Conservation (phyloP, 306 rosid species). For the Corylus americana region DNA sequence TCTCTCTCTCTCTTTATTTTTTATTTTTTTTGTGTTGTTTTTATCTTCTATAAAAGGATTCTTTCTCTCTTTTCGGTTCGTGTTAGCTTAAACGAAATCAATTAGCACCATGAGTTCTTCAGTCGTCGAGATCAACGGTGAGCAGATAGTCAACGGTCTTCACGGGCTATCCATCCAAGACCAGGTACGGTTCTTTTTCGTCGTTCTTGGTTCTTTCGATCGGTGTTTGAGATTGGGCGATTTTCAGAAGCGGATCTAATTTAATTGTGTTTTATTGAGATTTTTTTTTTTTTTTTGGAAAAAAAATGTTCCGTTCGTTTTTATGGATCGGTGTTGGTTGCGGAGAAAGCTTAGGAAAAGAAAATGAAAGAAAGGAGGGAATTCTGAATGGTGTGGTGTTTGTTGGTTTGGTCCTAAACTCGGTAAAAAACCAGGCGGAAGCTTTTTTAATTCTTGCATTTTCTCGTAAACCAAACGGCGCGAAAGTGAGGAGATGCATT, state of each 20-base stretch:
- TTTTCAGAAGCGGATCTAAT: background rate
- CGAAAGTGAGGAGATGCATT: background rate
- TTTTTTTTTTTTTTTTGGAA: background rate
- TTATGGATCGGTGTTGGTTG: background rate
- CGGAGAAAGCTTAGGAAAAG: background rate
- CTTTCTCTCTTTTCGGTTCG: background rate
- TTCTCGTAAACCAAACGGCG: background rate
- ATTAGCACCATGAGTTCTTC: conserved; percentile 42
- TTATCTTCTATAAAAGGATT: background rate
- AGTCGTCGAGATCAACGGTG: conserved; percentile 25
- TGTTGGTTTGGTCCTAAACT: background rate
- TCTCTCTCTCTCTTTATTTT: background rate
- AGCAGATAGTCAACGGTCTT: conserved; percentile 20
- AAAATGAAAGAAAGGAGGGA: background rate
- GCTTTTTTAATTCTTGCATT: background rate
- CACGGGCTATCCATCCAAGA: conserved; percentile 18
- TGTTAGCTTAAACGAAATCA: background rate
- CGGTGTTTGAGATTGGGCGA: background rate
- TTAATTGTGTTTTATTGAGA: background rate
- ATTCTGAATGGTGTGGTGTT: background rate
- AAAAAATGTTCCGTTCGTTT: background rate
- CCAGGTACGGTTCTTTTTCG: conserved; percentile 27
- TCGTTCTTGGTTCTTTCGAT: background rate
- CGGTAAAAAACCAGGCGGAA: background rate
- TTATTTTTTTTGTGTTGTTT: background rate